Evolutionary conservation across 495 filamentous ascomycete species (phyloP).

Genomic region (Staphylotrichum tortipilum): DNA sequence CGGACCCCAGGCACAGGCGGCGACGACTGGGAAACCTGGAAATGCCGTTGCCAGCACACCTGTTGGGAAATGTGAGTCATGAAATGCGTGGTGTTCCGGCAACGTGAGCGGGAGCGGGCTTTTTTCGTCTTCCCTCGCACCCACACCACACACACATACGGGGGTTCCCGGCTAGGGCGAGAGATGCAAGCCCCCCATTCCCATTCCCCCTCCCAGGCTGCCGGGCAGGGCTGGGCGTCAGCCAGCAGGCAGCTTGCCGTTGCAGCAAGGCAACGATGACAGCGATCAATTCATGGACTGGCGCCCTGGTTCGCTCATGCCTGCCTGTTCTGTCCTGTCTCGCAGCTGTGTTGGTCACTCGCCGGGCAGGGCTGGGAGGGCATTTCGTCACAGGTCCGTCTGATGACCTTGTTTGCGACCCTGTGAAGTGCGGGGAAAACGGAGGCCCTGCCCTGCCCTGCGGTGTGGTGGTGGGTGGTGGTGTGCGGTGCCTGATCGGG

Average conservation of each 20-base stretch:
- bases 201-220: too few relatives aligned
- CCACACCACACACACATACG: too few relatives aligned
- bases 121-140: too few relatives aligned
- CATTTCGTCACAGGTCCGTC: slow-evolving; percentile 6
- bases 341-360: slow-evolving; percentile 5
- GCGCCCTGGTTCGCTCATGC: too few relatives aligned
- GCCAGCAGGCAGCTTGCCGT: too few relatives aligned
- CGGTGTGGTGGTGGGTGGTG: too few relatives aligned
- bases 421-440: slow-evolving; percentile 15
- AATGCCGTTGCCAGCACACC: slow-evolving; percentile 1
- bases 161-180: too few relatives aligned
- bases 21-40: too few relatives aligned
- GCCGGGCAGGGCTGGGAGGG: not conserved
- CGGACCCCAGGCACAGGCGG: too few relatives aligned
- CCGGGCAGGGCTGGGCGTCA: too few relatives aligned
- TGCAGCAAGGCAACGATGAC: slow-evolving; percentile 1
- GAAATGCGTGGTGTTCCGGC: not conserved
- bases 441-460: slow-evolving; percentile 19
- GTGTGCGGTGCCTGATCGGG: slow-evolving; percentile 9
- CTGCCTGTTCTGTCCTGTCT: too few relatives aligned
- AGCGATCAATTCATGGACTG: not conserved
- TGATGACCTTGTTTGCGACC: slow-evolving; percentile 1
- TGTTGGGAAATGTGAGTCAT: slow-evolving; percentile 9
- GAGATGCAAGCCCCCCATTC: too few relatives aligned
- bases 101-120: slow-evolving; percentile 2